Evolutionary conservation across 192 early-diverging fungal genomes (phyloP), one percentile per base, ranked within the genome.

Genomic region (Podila epicladia): DNA sequence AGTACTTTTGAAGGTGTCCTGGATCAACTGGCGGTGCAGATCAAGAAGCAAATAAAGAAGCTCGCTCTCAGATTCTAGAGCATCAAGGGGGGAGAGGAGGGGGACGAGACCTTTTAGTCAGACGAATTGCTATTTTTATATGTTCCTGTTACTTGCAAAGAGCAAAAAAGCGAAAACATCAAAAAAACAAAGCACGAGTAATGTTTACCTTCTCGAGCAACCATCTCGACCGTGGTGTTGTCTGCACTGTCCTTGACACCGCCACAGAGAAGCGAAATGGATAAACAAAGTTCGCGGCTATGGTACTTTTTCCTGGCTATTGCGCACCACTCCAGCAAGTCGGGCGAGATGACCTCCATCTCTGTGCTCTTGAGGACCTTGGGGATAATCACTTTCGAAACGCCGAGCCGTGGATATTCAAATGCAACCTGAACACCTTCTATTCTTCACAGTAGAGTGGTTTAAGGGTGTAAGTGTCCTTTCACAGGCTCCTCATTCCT

Each of bases 381-480:
- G 9, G 77, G 77, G 8, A 29, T 73, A 19, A 80, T 32, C 8
- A 73, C 35, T 35, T 73, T 80, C 0, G 71, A 4, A 6, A 51
- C 35, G 26, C 49, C 58, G 20, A 80, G 48, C 53, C 58, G 53
- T 12, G 66, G 58, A 26, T 71, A 80, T 32, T 68, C 66, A 37
- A 80, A 69, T n/a, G 64, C 57, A 1, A 73, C 71, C 13, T 80
- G 71, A 2, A 80, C 71, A 0, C 77, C 77, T 26, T 70, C 74
- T 75, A 51, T 28, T 19, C 4, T 32, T 15, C 19, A 15, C 37
- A 53, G 37, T n/a, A 33, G 12, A 60, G 5, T 1, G 31, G 19
- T 37, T 17, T 31, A 9, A 31, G 12, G 33, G 2, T 17, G 38
- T 28, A 13, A 33, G 31, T 4, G 41, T 41, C 41, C 41, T 17